Evolutionary conservation across 225 moss, liverwort and hornwort genomes (phyloP).

Genomic region (Pseudisothecium myosuroides): DNA sequence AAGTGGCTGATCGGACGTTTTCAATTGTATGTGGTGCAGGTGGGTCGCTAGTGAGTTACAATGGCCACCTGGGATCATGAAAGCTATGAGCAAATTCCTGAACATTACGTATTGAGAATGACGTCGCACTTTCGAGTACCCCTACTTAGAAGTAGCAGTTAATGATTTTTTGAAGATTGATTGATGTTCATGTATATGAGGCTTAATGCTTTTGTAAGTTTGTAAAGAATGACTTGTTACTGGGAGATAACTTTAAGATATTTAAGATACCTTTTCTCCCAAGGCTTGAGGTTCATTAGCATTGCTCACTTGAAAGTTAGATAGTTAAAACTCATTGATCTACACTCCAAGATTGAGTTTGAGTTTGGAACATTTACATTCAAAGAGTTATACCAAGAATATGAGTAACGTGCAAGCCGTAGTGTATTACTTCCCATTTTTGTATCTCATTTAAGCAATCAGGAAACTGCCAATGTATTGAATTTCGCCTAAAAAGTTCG

Average conservation of each 20-base stretch:
- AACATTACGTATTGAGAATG: slow-evolving; percentile 24
- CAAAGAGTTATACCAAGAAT: not conserved
- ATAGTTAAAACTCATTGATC: not conserved
- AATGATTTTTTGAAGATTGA: not conserved
- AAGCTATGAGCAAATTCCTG: slow-evolving; percentile 67
- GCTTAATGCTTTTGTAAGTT: not conserved
- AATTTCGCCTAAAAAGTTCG: not conserved
- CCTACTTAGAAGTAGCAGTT: not conserved
- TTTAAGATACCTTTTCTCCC: not conserved
- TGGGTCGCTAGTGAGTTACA: slow-evolving; percentile 65
- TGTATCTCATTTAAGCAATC: not conserved
- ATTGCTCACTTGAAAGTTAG: not conserved
- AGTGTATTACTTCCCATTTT: not conserved
- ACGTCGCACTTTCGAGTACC: not conserved
- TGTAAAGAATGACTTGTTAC: not conserved
- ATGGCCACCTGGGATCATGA: slow-evolving; percentile 67
- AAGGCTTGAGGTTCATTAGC: not conserved
- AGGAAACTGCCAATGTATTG: not conserved
- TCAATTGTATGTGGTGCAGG: slow-evolving; percentile 21
- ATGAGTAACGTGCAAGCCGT: not conserved
- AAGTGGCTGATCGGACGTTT: not conserved
- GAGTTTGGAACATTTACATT: not conserved
- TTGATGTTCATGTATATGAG: not conserved
- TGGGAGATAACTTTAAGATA: not conserved
- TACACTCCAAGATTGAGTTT: not conserved